Percentiles rank a stretch among this genome's conserved stretches.
These are phyloP conservation scores for Croton setiger DNA, from an alignment of 441 rosid species.

Conservation along the genomic window DNA sequence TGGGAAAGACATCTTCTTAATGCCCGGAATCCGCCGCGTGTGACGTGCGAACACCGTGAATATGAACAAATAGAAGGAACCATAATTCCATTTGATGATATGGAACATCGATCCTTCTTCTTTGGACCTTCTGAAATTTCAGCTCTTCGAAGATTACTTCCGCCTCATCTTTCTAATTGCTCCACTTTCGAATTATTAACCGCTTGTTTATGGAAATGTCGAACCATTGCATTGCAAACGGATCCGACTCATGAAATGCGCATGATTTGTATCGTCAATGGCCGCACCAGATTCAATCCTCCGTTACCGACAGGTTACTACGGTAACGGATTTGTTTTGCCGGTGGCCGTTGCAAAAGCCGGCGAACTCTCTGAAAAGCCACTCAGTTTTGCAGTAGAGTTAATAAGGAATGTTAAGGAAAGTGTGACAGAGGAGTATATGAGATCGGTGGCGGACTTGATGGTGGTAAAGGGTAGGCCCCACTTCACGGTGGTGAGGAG, in stretches of 20 bases:
- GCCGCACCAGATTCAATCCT: constrained; percentile 26
- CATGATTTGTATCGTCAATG: constrained; percentile 18
- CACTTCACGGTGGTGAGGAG: constrained; percentile 21
- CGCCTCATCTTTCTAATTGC: constrained; percentile 15
- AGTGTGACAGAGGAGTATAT: constrained; percentile 29
- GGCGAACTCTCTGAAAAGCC: constrained; percentile 22
- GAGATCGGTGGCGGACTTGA: constrained; percentile 34
- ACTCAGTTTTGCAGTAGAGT: constrained; percentile 29
- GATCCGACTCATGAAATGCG: constrained; percentile 36
- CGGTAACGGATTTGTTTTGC: constrained; percentile 33
- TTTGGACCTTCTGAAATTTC: constrained; percentile 27
- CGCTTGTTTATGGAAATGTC: constrained; percentile 44
- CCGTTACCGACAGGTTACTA: constrained; percentile 33
- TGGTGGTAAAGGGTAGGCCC: constrained; percentile 33
- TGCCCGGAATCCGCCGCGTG: constrained; percentile 21
- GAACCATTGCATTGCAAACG: constrained; percentile 31
- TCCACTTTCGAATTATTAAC: constrained; percentile 32
- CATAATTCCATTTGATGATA: not conserved
- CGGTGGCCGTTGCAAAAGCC: constrained; percentile 29
- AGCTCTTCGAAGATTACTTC: constrained; percentile 27
- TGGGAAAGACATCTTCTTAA: constrained; percentile 36
- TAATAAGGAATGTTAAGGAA: constrained; percentile 27
- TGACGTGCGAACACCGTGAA: constrained; percentile 33
- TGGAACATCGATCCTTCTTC: constrained; percentile 29
- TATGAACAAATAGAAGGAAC: constrained; percentile 19